phyloP scores from a whole-genome alignment of 2,329 filamentous ascomycete genomes.

The Pyrenochaeta sp. region DNA sequence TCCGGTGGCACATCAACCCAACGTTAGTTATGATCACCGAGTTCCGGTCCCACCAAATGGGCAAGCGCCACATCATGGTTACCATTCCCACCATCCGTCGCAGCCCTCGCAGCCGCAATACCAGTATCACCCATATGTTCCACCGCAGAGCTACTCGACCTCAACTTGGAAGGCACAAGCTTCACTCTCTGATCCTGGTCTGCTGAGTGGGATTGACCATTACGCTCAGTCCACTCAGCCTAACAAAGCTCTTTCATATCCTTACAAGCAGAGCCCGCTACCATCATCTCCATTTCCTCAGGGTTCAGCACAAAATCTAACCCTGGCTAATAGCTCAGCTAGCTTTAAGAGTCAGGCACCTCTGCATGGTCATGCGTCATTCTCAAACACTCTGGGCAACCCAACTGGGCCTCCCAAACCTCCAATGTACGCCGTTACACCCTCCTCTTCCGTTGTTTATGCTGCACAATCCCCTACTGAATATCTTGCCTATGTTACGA shows the following conservation, averaged over 20 bases:
- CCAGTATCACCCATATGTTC: conserved; percentile 40
- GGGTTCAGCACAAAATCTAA: conserved; percentile 17
- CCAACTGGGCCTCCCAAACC: conserved; percentile 42
- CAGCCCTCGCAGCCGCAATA: conserved; percentile 24
- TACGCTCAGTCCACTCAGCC: conserved; percentile 36
- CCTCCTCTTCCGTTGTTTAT: conserved; percentile 48
- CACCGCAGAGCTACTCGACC: conserved; percentile 33
- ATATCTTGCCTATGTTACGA: conserved; percentile 54
- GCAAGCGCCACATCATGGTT: conserved; percentile 22
- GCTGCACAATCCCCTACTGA: conserved; percentile 47
- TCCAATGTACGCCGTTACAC: conserved; percentile 49
- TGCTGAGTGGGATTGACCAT: conserved; percentile 34
- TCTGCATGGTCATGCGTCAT: conserved; percentile 41
- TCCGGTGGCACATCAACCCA: conserved; percentile 49
- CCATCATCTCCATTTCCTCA: conserved; percentile 33
- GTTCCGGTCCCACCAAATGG: conserved; percentile 34
- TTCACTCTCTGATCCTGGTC: conserved; percentile 22
- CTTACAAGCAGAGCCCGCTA: conserved; percentile 31
- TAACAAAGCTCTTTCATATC: conserved; percentile 32
- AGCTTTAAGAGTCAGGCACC: conserved; percentile 34
- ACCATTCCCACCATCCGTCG: conserved; percentile 30
- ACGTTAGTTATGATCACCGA: conserved; percentile 46
- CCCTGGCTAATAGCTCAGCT: conserved; percentile 22
- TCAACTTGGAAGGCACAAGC: conserved; percentile 34
- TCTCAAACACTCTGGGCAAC: conserved; percentile 42